These are phyloP conservation scores for Globisporangium emineosum DNA, from an alignment of 352 stramenopile genomes.

Conservation along the genomic window DNA sequence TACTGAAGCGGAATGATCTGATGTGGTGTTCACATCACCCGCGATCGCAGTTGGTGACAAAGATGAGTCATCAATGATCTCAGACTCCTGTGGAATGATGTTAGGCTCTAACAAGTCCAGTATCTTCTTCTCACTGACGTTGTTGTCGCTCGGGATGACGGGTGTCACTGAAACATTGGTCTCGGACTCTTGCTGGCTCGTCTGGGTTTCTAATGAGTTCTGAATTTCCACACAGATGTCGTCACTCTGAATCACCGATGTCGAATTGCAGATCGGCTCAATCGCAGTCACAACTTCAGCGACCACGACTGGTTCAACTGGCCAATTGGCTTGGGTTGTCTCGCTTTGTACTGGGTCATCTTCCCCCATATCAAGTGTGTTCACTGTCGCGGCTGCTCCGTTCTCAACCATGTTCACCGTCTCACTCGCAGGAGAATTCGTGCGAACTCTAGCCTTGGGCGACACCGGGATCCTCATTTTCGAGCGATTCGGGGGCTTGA, in stretches of 20 bases:
- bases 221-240: neutral
- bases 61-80: too few species aligned
- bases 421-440: neutral
- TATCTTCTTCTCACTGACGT: neutral
- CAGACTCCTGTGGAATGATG: too few species aligned
- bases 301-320: neutral
- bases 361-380: neutral
- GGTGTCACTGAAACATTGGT: neutral
- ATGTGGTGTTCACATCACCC: too few species aligned
- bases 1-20: too few species aligned
- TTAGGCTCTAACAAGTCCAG: too few species aligned
- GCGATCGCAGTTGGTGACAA: too few species aligned
- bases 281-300: neutral
- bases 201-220: neutral
- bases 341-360: neutral
- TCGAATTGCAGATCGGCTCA: neutral
- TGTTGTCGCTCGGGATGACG: neutral
- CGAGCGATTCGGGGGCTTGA: slow-evolving; percentile 7
- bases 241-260: neutral
- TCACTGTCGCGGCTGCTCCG: neutral
- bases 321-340: neutral
- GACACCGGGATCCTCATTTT: slow-evolving; percentile 1
- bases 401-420: neutral
- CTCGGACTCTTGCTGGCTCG: neutral
- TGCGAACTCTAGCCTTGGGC: neutral